Conservation (phyloP, 768 basidiomycete species). For the Leccinum boreale region DNA sequence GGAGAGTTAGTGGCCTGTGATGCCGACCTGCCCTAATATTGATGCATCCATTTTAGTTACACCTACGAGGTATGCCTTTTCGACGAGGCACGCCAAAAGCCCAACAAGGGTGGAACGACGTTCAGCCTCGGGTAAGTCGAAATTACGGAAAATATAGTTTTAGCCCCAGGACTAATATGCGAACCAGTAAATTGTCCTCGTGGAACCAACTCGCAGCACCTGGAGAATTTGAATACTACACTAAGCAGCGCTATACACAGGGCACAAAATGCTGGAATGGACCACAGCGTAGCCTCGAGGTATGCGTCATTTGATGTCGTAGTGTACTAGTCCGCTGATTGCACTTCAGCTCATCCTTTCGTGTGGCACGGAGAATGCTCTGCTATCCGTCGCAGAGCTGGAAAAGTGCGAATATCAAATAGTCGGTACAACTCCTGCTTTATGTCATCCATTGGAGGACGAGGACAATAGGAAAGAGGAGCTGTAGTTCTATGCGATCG, state of each 20-base stretch:
- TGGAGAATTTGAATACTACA: slow-evolving; percentile 74
- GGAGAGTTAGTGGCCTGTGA: slow-evolving; percentile 75
- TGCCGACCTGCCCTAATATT: not conserved
- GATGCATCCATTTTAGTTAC: slow-evolving; percentile 52
- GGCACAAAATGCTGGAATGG: slow-evolving; percentile 97
- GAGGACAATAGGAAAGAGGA: slow-evolving; percentile 27
- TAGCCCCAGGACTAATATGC: slow-evolving; percentile 2
- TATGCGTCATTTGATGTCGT: slow-evolving; percentile 31
- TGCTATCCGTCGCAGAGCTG: slow-evolving; percentile 78
- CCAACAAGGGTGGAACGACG: slow-evolving; percentile 69
- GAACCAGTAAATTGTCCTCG: slow-evolving; percentile 62
- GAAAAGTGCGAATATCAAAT: slow-evolving; percentile 97
- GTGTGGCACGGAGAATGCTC: slow-evolving; percentile 82
- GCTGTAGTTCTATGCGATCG: slow-evolving; percentile 15
- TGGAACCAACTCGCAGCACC: slow-evolving; percentile 67
- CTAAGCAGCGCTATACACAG: slow-evolving; percentile 74
- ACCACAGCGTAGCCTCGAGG: slow-evolving; percentile 81
- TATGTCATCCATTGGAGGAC: slow-evolving; percentile 56
- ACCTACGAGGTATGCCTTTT: slow-evolving; percentile 95
- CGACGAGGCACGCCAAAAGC: slow-evolving; percentile 82
- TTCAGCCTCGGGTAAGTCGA: slow-evolving; percentile 78
- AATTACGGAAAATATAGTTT: not conserved
- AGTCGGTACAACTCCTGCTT: slow-evolving; percentile 79
- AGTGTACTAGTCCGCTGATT: slow-evolving; percentile 3
- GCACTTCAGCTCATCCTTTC: slow-evolving; percentile 62